Percentiles rank a stretch among this genome's conserved stretches.
These are phyloP conservation scores for Saturnispora hagleri DNA, from an alignment of 805 yeast genomes.

Conservation along the genomic window DNA sequence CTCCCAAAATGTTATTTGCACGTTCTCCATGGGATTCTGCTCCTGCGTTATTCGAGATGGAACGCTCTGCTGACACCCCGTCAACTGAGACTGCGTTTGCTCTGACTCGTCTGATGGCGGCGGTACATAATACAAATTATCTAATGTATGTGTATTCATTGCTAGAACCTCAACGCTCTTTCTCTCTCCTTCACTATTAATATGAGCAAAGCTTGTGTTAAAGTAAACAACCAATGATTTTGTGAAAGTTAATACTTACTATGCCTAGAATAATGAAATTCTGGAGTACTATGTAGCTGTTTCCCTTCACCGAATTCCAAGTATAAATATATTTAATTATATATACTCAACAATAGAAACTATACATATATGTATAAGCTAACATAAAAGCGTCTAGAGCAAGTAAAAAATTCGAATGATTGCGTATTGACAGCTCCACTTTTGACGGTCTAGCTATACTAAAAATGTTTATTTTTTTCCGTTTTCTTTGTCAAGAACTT, in stretches of 20 bases:
- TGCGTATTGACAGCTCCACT: not conserved
- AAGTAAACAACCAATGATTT: not conserved
- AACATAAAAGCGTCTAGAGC: not conserved
- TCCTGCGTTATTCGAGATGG: not conserved
- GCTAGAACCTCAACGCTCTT: not conserved
- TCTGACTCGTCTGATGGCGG: not conserved
- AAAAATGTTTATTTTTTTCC: not conserved
- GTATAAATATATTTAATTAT: too few species aligned
- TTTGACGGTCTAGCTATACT: not conserved
- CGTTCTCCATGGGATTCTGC: not conserved
- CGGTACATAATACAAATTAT: not conserved
- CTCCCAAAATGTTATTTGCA: conserved; percentile 62
- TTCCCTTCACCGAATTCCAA: not conserved
- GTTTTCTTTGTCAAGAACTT: not conserved
- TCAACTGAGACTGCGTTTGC: not conserved
- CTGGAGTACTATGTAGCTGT: not conserved
- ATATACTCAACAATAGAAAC: not conserved
- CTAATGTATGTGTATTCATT: not conserved
- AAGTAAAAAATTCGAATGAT: too few species aligned
- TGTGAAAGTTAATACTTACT: not conserved
- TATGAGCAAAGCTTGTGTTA: not conserved
- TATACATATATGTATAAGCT: not conserved
- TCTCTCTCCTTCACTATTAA: not conserved
- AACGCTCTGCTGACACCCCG: not conserved
- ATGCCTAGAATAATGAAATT: not conserved